These are phyloP conservation scores for Symbiodinium pilosum DNA, from an alignment of 73 alveolate genomes.

Conservation along the genomic window DNA sequence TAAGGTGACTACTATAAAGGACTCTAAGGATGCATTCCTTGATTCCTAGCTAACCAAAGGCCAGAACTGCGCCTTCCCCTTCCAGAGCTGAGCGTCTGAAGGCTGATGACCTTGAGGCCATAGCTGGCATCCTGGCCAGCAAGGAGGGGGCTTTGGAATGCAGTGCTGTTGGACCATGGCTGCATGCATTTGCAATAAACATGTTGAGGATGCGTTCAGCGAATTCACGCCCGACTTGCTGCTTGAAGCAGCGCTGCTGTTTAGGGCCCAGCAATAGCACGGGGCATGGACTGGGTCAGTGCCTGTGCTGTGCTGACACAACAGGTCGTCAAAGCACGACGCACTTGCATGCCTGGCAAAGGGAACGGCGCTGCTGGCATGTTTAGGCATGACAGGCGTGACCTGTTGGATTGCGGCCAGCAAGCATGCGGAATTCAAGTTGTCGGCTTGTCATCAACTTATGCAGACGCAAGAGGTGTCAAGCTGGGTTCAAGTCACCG, in stretches of 20 bases:
- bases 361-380: slow-evolving; percentile 1
- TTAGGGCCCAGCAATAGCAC: neutral
- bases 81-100: neutral
- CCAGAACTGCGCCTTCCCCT: no score
- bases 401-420: no score
- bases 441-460: no score
- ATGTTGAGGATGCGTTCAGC: neutral
- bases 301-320: neutral
- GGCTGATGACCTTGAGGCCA: slow-evolving; percentile 46
- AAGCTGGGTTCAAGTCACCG: neutral
- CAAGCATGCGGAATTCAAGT: no score
- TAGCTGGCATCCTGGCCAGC: slow-evolving; percentile 35
- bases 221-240: neutral
- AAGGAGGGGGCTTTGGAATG: neutral
- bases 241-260: neutral
- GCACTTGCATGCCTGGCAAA: neutral
- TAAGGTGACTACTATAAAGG: neutral
- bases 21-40: no score
- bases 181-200: neutral
- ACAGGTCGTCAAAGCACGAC: slow-evolving; percentile 85
- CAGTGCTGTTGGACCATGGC: neutral
- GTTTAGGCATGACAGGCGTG: no score
- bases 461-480: no score
- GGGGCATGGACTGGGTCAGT: neutral
- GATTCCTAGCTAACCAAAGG: no score